phyloP scores from a whole-genome alignment of 192 early-diverging fungal species.

The Coemansia sp. region DNA sequence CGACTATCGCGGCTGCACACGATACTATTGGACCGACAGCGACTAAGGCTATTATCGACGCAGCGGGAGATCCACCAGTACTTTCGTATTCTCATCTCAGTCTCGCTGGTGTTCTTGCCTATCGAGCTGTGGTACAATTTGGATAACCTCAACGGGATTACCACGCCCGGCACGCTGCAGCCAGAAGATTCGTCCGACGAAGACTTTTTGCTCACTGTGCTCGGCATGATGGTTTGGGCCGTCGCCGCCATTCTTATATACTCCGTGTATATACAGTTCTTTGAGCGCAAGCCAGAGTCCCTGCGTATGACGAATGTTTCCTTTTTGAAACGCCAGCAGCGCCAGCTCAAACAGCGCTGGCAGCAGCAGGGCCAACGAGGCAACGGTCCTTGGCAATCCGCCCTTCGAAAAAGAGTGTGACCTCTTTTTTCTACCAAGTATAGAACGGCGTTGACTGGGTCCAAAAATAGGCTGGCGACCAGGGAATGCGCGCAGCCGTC shows the following conservation, averaged over 20 bases:
- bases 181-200: slow-evolving; percentile 16
- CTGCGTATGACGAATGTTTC: slow-evolving; percentile 17
- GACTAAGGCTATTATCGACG: slow-evolving; percentile 33
- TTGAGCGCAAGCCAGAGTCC: slow-evolving; percentile 31
- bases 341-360: slow-evolving; percentile 10
- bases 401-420: background rate
- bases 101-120: slow-evolving; percentile 45
- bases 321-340: slow-evolving; percentile 13
- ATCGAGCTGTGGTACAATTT: slow-evolving; percentile 51
- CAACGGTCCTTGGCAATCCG: background rate
- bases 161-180: slow-evolving; percentile 45
- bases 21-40: slow-evolving; percentile 52
- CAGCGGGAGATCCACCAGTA: slow-evolving; percentile 43
- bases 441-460: slow-evolving; percentile 1
- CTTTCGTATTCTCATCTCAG: slow-evolving; percentile 45
- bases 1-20: slow-evolving; percentile 45
- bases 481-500: background rate
- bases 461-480: background rate
- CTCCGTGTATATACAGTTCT: slow-evolving; percentile 38
- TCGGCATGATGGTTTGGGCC: slow-evolving; percentile 46
- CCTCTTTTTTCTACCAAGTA: no score
- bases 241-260: slow-evolving; percentile 31
- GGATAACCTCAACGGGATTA: slow-evolving; percentile 45
- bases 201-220: slow-evolving; percentile 47
- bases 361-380: background rate